Conservation (phyloP, 129 eudicot species). For the Lactuca sativa region DNA sequence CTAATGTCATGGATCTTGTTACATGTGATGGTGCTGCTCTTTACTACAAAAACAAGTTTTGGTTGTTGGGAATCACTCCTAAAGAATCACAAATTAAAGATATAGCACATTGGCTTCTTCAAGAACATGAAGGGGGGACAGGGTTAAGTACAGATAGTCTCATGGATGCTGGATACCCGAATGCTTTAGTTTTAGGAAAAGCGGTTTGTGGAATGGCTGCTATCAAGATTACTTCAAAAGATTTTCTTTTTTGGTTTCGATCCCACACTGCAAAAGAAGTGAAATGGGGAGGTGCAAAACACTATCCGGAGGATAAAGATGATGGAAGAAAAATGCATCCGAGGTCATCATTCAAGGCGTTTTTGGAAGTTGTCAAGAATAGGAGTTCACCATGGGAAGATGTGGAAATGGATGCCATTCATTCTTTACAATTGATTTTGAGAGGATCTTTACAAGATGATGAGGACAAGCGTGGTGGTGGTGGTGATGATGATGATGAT, state of each 20-base stretch:
- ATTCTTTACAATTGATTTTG: constrained; percentile 73
- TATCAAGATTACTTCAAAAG: constrained; percentile 58
- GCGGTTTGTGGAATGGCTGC: constrained; percentile 94
- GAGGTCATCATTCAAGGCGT: constrained; percentile 79
- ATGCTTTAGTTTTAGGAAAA: constrained; percentile 61
- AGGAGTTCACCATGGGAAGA: constrained; percentile 92
- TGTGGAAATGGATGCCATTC: constrained; percentile 90
- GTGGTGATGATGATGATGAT: constrained; percentile 20
- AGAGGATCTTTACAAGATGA: constrained; percentile 70
- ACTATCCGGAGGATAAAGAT: constrained; percentile 71
- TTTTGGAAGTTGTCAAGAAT: constrained; percentile 74
- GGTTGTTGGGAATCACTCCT: constrained; percentile 76
- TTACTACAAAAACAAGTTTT: constrained; percentile 55
- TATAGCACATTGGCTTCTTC: constrained; percentile 69
- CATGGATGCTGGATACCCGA: constrained; percentile 76
- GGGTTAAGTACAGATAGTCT: constrained; percentile 89
- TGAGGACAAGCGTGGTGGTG: constrained; percentile 1
- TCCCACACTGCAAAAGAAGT: constrained; percentile 83
- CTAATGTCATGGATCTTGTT: constrained; percentile 85
- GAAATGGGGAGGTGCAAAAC: constrained; percentile 95
- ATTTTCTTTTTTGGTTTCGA: constrained; percentile 82
- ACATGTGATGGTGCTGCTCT: constrained; percentile 89
- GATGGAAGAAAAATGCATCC: constrained; percentile 84
- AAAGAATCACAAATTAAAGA: constrained; percentile 67
- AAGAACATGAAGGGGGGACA: constrained; percentile 59